phyloP scores from a whole-genome alignment of 352 stramenopile species.

The Globisporangium barbulae region DNA sequence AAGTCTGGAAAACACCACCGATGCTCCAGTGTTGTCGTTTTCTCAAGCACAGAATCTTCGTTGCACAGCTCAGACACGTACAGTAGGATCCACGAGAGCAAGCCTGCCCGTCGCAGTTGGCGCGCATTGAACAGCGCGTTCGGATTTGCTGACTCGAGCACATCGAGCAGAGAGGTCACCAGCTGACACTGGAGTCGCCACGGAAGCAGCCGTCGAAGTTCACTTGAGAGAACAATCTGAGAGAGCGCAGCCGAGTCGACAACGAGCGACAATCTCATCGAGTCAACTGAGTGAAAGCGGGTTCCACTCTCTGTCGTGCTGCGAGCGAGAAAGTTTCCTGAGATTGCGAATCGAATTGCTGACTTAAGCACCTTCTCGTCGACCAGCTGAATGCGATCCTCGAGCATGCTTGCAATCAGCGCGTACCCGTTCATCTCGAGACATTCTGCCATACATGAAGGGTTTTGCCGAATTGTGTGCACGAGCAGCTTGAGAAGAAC shows the following conservation, averaged over 20 bases:
- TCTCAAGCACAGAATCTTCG: constrained; percentile 30
- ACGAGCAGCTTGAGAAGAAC: constrained; percentile 45
- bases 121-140: constrained; percentile 79
- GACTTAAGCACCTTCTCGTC: constrained; percentile 43
- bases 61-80: constrained; percentile 58
- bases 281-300: background rate
- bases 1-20: constrained; percentile 59
- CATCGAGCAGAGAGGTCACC: constrained; percentile 39
- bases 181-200: constrained; percentile 50
- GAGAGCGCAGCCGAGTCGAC: constrained; percentile 49
- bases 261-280: constrained; percentile 29
- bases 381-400: constrained; percentile 36
- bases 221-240: constrained; percentile 49
- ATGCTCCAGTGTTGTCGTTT: constrained; percentile 28
- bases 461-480: constrained; percentile 49
- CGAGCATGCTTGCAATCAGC: constrained; percentile 45
- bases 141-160: constrained; percentile 47
- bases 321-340: constrained; percentile 28
- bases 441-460: constrained; percentile 56
- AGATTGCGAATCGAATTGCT: constrained; percentile 45
- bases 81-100: constrained; percentile 55
- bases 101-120: constrained; percentile 47
- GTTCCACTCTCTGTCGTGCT: constrained; percentile 5
- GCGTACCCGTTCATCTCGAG: constrained; percentile 55
- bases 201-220: constrained; percentile 39